Percentiles rank a stretch among this genome's conserved stretches.
These are phyloP conservation scores for Candida sonorensis DNA, from an alignment of 805 yeast genomes.

Conservation along the genomic window DNA sequence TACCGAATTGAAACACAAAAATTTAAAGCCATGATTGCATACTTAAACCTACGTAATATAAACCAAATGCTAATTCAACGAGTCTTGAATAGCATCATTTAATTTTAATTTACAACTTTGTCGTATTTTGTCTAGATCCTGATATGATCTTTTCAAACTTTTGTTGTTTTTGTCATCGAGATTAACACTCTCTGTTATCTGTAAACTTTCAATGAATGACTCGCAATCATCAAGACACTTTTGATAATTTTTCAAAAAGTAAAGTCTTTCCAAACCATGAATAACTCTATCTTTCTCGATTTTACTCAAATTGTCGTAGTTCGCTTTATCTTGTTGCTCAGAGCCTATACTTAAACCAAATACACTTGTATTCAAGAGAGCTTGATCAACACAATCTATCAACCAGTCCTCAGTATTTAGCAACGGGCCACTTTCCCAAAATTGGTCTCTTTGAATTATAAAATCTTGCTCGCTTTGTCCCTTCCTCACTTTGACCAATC, in stretches of 20 bases:
- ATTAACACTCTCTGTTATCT: constrained; percentile 17
- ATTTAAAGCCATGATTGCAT: too few relatives aligned
- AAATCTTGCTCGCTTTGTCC: constrained; percentile 67
- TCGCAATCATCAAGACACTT: constrained; percentile 43
- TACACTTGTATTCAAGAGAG: too few relatives aligned
- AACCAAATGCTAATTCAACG: too few relatives aligned
- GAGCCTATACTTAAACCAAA: too few relatives aligned
- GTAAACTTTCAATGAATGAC: constrained; percentile 22
- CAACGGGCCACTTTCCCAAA: constrained; percentile 50
- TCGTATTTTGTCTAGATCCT: constrained; percentile 42
- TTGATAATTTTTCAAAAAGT: constrained; percentile 45
- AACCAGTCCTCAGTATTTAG: constrained; percentile 42
- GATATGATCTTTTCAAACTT: constrained; percentile 42
- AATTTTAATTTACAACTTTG: constrained; percentile 27
- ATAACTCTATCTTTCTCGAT: constrained; percentile 48
- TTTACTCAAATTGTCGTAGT: constrained; percentile 34
- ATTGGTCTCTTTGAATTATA: constrained; percentile 43
- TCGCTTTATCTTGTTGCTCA: constrained; percentile 2
- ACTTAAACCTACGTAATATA: too few relatives aligned
- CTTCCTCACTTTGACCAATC: constrained; percentile 48
- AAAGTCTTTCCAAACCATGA: constrained; percentile 57
- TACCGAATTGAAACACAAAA: constrained; percentile 2
- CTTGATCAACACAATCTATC: constrained; percentile 6
- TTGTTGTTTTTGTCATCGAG: constrained; percentile 29
- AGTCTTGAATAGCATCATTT: too few relatives aligned